Conservation (phyloP, 73 alveolate genomes). For the Paramecium caudatum region DNA sequence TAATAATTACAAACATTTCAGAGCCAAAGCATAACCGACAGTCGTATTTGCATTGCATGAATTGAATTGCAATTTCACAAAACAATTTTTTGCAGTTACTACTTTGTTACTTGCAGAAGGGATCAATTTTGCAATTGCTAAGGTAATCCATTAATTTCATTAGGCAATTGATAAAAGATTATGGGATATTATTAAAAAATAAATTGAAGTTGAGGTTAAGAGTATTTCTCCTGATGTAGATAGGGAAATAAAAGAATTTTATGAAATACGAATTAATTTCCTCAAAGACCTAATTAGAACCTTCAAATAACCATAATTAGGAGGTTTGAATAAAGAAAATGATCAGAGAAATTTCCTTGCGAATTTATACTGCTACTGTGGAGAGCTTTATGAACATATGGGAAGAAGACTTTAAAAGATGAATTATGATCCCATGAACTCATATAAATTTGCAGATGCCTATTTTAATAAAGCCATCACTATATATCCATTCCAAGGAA, state of each 20-base stretch:
- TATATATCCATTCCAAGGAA: slow-evolving; percentile 39
- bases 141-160: not conserved
- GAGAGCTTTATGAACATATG: slow-evolving; percentile 70
- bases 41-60: slow-evolving; percentile 50
- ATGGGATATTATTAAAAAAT: slow-evolving; percentile 55
- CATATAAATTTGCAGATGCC: not conserved
- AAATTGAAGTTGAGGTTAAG: slow-evolving; percentile 55
- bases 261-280: not conserved
- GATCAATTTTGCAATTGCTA: slow-evolving; percentile 57
- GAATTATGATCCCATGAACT: not conserved
- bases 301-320: not conserved
- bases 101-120: not conserved
- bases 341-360: slow-evolving; percentile 66
- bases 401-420: not conserved
- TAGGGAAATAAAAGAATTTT: slow-evolving; percentile 32
- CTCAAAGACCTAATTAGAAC: not conserved
- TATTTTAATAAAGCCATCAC: not conserved
- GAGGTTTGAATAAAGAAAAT: slow-evolving; percentile 59
- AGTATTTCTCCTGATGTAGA: slow-evolving; percentile 44
- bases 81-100: slow-evolving; percentile 33
- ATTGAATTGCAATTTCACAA: slow-evolving; percentile 9
- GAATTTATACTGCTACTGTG: slow-evolving; percentile 69
- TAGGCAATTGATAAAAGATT: slow-evolving; percentile 67
- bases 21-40: not conserved
- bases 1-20: not conserved